A percentile compares a stretch with the other conserved stretches of the same genome.
Conservation (phyloP, 345 rosid species). For the Salix caprea region DNA sequence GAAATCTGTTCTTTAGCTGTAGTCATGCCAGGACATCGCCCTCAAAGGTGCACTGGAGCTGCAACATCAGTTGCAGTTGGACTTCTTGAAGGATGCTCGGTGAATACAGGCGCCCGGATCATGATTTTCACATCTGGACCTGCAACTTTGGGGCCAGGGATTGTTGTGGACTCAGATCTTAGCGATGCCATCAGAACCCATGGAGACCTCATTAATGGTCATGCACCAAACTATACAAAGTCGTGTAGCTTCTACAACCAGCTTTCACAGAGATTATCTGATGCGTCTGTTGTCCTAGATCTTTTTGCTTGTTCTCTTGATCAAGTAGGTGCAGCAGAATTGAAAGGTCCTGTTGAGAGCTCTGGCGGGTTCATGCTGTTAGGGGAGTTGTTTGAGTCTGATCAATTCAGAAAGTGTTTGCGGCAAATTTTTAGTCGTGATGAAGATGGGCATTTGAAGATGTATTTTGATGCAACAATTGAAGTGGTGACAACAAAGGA, state of each 20-base stretch:
- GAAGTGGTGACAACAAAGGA: conserved; percentile 84
- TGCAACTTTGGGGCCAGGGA: conserved; percentile 85
- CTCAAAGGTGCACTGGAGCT: conserved; percentile 76
- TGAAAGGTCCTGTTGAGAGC: conserved; percentile 68
- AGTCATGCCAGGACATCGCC: conserved; percentile 56
- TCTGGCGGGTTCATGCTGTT: conserved; percentile 90
- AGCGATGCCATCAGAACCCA: conserved; percentile 72
- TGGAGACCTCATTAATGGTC: conserved; percentile 67
- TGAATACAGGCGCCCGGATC: conserved; percentile 67
- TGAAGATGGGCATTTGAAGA: conserved; percentile 59
- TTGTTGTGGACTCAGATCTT: conserved; percentile 60
- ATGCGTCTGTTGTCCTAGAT: conserved; percentile 69
- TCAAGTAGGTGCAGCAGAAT: conserved; percentile 86
- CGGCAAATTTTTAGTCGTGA: conserved; percentile 68
- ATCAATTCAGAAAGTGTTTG: conserved; percentile 71
- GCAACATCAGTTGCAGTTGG: conserved; percentile 78
- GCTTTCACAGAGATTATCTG: conserved; percentile 54
- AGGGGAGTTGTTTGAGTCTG: conserved; percentile 77
- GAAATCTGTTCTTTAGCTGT: conserved; percentile 46
- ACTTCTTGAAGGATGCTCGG: conserved; percentile 65
- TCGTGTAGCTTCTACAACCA: conserved; percentile 62
- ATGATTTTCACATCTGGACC: conserved; percentile 97
- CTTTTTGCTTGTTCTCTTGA: conserved; percentile 93
- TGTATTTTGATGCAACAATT: conserved; percentile 84
- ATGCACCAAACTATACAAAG: conserved; percentile 46